phyloP scores from a whole-genome alignment of 768 basidiomycete genomes.

The Rhodocollybia butyracea region DNA sequence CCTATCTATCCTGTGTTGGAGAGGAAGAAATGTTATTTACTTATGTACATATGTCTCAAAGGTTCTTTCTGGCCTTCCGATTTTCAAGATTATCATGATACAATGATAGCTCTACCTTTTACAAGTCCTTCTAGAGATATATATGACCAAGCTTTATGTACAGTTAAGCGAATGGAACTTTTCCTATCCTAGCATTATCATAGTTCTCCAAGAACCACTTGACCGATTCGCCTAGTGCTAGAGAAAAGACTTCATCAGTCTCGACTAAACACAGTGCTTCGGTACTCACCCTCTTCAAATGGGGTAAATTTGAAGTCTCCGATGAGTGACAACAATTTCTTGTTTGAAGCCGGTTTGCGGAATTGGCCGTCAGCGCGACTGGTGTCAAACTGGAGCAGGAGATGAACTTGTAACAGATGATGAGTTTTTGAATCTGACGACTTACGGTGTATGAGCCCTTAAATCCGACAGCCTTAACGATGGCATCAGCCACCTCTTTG shows the following conservation, averaged over 20 bases:
- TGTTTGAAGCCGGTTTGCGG: conserved; percentile 95
- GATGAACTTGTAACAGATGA: background rate
- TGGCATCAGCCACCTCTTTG: conserved; percentile 85
- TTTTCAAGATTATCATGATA: no score
- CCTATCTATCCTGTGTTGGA: no score
- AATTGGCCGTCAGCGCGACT: conserved; percentile 88
- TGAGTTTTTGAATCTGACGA: conserved; percentile 5
- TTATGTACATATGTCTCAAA: no score
- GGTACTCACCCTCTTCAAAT: conserved; percentile 67
- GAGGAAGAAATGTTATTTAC: no score
- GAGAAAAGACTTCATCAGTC: background rate
- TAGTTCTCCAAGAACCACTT: conserved; percentile 88
- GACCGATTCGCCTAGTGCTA: conserved; percentile 75
- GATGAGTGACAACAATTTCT: conserved; percentile 73
- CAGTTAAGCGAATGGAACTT: background rate
- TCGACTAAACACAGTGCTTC: no score
- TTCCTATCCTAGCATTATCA: conserved; percentile 61
- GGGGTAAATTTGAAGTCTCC: conserved; percentile 89
- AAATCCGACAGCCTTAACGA: conserved; percentile 81
- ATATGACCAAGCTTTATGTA: background rate
- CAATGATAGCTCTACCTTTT: no score
- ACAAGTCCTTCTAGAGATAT: background rate
- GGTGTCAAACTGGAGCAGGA: conserved; percentile 67
- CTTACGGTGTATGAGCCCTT: conserved; percentile 70
- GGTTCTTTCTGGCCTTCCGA: no score